These are phyloP conservation scores for Theobroma cacao DNA, from an alignment of 345 rosid species.

Conservation along the genomic window DNA sequence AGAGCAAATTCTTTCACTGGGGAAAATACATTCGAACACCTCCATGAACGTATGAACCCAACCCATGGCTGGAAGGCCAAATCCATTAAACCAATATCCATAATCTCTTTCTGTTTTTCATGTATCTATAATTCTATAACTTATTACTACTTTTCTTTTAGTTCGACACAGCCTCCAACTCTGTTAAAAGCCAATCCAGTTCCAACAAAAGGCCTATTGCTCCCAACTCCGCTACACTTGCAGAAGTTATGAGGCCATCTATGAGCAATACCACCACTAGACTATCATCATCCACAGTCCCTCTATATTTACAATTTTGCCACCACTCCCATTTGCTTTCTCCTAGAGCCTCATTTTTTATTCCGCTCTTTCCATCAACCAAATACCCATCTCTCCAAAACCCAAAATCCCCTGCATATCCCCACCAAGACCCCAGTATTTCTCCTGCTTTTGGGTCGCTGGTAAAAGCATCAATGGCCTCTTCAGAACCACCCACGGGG, in stretches of 20 bases:
- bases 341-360: constrained; percentile 11
- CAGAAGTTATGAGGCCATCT: constrained; percentile 16
- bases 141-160: not conserved
- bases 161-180: not conserved
- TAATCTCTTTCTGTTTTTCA: not conserved
- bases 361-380: constrained; percentile 15
- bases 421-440: constrained; percentile 16
- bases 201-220: not conserved
- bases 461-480: constrained; percentile 49
- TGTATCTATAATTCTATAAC: too few relatives aligned
- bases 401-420: not conserved
- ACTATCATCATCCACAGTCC: constrained; percentile 9
- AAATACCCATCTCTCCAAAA: constrained; percentile 23
- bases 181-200: not conserved
- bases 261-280: constrained; percentile 16
- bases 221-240: not conserved
- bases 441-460: constrained; percentile 19
- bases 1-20: not conserved
- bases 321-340: constrained; percentile 26
- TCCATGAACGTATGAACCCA: not conserved
- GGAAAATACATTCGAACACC: not conserved
- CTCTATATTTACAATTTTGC: constrained; percentile 53
- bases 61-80: not conserved
- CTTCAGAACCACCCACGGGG: constrained; percentile 34
- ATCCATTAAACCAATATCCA: not conserved